Base-by-base conservation (phyloP, 1,139 yeast genomes). In the Blastobotrys illinoisensis region DNA sequence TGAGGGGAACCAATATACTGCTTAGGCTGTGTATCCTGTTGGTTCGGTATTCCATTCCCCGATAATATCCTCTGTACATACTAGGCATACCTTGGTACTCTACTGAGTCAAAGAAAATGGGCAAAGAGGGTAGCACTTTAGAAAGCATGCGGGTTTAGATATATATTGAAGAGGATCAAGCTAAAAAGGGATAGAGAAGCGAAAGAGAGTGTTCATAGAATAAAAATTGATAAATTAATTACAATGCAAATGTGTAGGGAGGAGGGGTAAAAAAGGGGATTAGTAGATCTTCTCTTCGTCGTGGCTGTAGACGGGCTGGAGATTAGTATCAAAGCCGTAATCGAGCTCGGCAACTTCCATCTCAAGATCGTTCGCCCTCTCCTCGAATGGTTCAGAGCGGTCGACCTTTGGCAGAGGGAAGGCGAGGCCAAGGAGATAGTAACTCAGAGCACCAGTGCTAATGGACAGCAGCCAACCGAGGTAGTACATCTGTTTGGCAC, bases 391-490 rank as follows among this genome's bases (percentile, higher is more conserved):
- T 44, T 50, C 32, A 14, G 47, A 49, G 1, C 26, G 24, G 45
- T 55, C 58, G 40, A 50, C 48, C 36, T 55, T 55, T 13, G 55
- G 56, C 19, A 55, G 44, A 23, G 58, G 58, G 50, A 32, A 44
- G 26, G 50, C 28, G 36, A 45, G 44, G 2, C 51, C 55, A 14
- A 28, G 24, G n/a, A 54, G 3, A 46, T 52, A 56, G 51, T 56
- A 56, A 24, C 50, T 46, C 45, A 54, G 16, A 11, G 57, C 47
- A 47, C 58, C 58, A 13, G 53, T 52, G 11, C 50, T 16, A 23
- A 56, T 28, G 18, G 58, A 54, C 19, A 56, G 47, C 16, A 59
- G 40, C 60, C 60, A 59, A 6, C 62, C 62, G 50, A 59, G 20
- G 40, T 57, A 46, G 51, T 55, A 59, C 50, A 59, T 56, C 23